Percentiles rank a stretch among this genome's conserved stretches.
These are phyloP conservation scores for Exophiala sp. DNA, from an alignment of 2,329 filamentous ascomycete species.

Conservation along the genomic window DNA sequence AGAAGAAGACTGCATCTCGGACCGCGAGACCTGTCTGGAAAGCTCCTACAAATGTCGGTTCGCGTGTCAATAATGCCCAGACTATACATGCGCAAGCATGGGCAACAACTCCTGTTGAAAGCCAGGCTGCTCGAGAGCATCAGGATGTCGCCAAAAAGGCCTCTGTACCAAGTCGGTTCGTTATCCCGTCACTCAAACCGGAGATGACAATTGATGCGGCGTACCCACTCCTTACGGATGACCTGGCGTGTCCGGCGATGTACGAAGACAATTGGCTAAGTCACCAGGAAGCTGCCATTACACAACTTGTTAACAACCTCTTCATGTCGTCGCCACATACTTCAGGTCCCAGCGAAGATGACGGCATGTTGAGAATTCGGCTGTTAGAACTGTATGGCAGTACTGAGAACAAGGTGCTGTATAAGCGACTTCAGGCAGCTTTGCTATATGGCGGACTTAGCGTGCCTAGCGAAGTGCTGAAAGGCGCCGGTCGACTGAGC, in stretches of 20 bases:
- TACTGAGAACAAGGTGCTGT: constrained; percentile 47
- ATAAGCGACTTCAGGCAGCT: constrained; percentile 58
- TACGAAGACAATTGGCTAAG: constrained; percentile 63
- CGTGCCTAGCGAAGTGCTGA: constrained; percentile 51
- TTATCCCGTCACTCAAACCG: constrained; percentile 17
- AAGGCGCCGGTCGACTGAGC: constrained; percentile 43
- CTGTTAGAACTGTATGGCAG: constrained; percentile 55
- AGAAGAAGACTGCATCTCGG: background rate
- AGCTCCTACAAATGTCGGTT: constrained; percentile 1
- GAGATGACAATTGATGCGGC: constrained; percentile 29
- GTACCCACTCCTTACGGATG: constrained; percentile 54
- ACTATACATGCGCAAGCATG: too few relatives aligned
- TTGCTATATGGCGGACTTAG: constrained; percentile 56
- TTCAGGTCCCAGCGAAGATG: constrained; percentile 34
- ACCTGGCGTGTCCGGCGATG: constrained; percentile 54
- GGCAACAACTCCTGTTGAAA: too few relatives aligned
- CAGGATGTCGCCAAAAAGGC: constrained; percentile 3
- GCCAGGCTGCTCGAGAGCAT: too few relatives aligned
- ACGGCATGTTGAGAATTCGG: constrained; percentile 41
- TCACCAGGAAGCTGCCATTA: constrained; percentile 60
- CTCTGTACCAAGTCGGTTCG: constrained; percentile 21
- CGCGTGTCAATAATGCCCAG: background rate
- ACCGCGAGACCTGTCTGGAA: constrained; percentile 13
- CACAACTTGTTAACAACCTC: constrained; percentile 57
- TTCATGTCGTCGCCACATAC: constrained; percentile 34